phyloP scores from a whole-genome alignment of 352 stramenopile species.

The Phytophthora nicotianae region DNA sequence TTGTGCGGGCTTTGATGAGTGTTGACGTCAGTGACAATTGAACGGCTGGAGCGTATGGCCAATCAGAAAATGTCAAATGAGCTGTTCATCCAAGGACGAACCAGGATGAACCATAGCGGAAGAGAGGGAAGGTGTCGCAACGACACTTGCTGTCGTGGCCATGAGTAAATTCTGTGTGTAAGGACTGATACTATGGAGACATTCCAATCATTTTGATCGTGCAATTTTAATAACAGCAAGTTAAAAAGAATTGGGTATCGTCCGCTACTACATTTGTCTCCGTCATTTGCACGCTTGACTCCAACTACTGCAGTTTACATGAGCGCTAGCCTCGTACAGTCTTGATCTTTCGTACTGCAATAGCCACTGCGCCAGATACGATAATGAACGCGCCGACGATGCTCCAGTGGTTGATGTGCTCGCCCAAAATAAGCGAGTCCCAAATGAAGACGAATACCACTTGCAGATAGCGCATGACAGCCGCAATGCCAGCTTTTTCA shows the following conservation, averaged over 20 bases:
- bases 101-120: slow-evolving; percentile 11
- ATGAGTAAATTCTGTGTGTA: slow-evolving; percentile 15
- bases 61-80: slow-evolving; percentile 15
- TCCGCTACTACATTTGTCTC: no score
- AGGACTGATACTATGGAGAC: no score
- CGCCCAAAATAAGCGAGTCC: slow-evolving; percentile 60
- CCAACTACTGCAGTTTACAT: background rate
- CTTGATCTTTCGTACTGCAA: slow-evolving; percentile 48
- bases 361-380: slow-evolving; percentile 45
- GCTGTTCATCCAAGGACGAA: slow-evolving; percentile 2
- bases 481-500: slow-evolving; percentile 62
- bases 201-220: no score
- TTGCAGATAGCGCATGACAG: slow-evolving; percentile 70
- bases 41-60: slow-evolving; percentile 22
- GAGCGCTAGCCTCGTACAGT: slow-evolving; percentile 6
- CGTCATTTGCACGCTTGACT: background rate
- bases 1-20: slow-evolving; percentile 25
- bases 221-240: no score
- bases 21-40: slow-evolving; percentile 17
- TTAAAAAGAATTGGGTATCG: no score
- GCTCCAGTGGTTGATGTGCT: slow-evolving; percentile 59
- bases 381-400: slow-evolving; percentile 64
- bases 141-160: background rate
- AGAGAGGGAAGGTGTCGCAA: slow-evolving; percentile 18
- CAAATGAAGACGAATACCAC: slow-evolving; percentile 71